Evolutionary conservation across 2,329 filamentous ascomycete genomes (phyloP), one percentile per base, ranked within the genome.

Genomic region (Fonsecaea pedrosoi): DNA sequence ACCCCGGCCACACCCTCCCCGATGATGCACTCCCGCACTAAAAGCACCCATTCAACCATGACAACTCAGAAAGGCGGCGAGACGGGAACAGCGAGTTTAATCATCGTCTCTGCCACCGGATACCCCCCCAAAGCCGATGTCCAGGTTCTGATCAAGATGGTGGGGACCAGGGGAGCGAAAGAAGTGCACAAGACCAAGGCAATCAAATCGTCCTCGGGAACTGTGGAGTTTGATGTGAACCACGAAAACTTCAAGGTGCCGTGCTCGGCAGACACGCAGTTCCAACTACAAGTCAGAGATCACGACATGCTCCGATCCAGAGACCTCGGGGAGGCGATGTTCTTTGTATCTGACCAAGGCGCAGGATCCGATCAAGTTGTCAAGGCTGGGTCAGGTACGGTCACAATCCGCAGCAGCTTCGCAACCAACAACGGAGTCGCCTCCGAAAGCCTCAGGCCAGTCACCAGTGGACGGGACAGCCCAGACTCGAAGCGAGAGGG

Each of bases 151-250:
- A 81, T 97, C 72, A 89, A 87, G 64, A 87, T 91, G 72, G 76
- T 91, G 38, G 82, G 84, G 3, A 80, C 87, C 55, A 94, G 90
- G 79, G 70, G 72, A 12, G 86, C 85, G 57, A 97, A 95, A 81
- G 87, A 90, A 54, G 82, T 99, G 54, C 89, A 94, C 81, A 97
- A 98, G 83, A 97, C 94, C 25, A 96, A 97, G 77, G 90, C 95
- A 70, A 87, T 91, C 81, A 97, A 97, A 78, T 85, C 89, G 42
- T 67, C 71, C 0, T 82, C 82, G 1, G 92, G 90, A 1, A 80
- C 84, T 3, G 86, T 92, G 68, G 84, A 82, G 18, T 96, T 88
- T 77, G 89, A 92, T 70, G 77, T 81, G 8, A 81, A 84, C 58
- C 78, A 81, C 69, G 92, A 96, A 77, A 89, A 87, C 0, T 94